A percentile compares a stretch with the other conserved stretches of the same genome.
These are phyloP conservation scores for Candida namnaoensis DNA, from an alignment of 805 yeast genomes.

Conservation along the genomic window DNA sequence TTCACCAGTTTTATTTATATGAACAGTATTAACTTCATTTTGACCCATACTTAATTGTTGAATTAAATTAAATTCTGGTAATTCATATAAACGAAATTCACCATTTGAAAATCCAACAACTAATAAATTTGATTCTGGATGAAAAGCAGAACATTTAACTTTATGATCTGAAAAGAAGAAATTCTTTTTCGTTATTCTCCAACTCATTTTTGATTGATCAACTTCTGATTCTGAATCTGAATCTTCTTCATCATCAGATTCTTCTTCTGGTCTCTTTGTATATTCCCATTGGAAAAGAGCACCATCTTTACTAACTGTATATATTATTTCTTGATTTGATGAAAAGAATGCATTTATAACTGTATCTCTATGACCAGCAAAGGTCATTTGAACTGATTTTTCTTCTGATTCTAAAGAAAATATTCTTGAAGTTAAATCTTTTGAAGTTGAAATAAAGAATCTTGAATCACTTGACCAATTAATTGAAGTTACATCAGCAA, in stretches of 20 bases:
- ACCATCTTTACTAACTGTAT: slow-evolving; percentile 90
- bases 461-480: slow-evolving; percentile 91
- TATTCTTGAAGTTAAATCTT: slow-evolving; percentile 82
- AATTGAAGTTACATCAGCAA: slow-evolving; percentile 65
- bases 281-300: slow-evolving; percentile 92
- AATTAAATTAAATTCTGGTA: slow-evolving; percentile 69
- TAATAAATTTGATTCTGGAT: slow-evolving; percentile 58
- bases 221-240: slow-evolving; percentile 30
- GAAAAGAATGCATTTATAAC: slow-evolving; percentile 85
- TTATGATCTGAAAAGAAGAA: slow-evolving; percentile 62
- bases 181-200: slow-evolving; percentile 80
- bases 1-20: slow-evolving; percentile 79
- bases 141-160: slow-evolving; percentile 79
- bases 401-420: slow-evolving; percentile 68
- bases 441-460: slow-evolving; percentile 77
- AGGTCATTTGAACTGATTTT: slow-evolving; percentile 70
- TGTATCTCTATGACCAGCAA: slow-evolving; percentile 89
- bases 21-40: slow-evolving; percentile 75
- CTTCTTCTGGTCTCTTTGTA: slow-evolving; percentile 43
- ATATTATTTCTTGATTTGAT: slow-evolving; percentile 80
- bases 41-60: slow-evolving; percentile 92
- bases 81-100: slow-evolving; percentile 83
- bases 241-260: slow-evolving; percentile 34
- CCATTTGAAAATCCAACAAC: slow-evolving; percentile 88
- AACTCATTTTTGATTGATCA: slow-evolving; percentile 37